Conservation (phyloP, 2,329 filamentous ascomycete genomes). For the Madurella mycetomatis region DNA sequence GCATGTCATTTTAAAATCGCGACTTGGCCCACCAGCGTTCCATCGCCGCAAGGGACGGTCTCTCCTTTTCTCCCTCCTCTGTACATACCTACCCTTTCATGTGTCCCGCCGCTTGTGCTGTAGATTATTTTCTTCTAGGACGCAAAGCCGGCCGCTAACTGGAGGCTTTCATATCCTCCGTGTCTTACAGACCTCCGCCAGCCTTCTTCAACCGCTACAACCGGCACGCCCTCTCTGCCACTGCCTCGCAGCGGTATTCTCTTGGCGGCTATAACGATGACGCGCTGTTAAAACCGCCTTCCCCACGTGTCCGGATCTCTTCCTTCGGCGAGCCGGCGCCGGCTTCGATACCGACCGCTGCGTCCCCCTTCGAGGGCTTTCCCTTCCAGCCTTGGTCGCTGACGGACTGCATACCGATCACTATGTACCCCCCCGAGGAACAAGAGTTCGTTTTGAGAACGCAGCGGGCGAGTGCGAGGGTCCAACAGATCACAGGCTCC, state of each 20-base stretch:
- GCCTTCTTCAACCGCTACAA: conserved; percentile 25
- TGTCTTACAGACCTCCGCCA: conserved; percentile 23
- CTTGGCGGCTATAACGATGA: conserved; percentile 16
- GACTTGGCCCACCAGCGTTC: conserved; percentile 14
- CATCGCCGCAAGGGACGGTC: neutral
- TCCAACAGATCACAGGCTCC: conserved; percentile 15
- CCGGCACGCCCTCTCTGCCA: conserved; percentile 20
- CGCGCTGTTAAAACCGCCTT: conserved; percentile 16
- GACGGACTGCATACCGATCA: conserved; percentile 12
- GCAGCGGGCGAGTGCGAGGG: conserved; percentile 22
- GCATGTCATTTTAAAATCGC: conserved; percentile 21
- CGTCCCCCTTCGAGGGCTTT: conserved; percentile 4
- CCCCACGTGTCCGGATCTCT: conserved; percentile 11
- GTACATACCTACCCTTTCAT: too few species aligned
- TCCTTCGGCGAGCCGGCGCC: conserved; percentile 5
- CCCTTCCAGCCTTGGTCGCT: conserved; percentile 12
- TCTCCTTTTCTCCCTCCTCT: neutral
- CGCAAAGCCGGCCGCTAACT: conserved; percentile 2
- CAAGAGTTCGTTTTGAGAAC: conserved; percentile 29
- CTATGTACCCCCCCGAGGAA: conserved; percentile 22
- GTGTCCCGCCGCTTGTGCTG: neutral
- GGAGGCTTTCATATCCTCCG: neutral
- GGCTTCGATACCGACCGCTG: conserved; percentile 14
- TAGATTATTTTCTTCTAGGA: neutral
- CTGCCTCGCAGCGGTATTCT: conserved; percentile 18